Evolutionary conservation across 805 yeast species (phyloP).

Genomic region (Pichia kluyveri): DNA sequence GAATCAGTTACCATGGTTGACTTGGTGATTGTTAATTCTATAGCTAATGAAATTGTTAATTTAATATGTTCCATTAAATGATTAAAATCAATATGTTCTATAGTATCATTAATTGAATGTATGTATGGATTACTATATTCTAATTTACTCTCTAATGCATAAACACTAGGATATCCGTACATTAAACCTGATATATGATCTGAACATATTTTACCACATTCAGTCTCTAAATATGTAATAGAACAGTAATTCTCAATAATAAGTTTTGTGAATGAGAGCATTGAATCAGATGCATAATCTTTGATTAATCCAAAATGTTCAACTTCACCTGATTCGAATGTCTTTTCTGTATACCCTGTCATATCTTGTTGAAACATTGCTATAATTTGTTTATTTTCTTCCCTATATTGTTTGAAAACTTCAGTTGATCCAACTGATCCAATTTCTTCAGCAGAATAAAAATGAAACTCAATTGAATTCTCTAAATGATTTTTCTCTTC

Average conservation of each 20-base stretch:
- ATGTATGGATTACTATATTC: conserved; percentile 56
- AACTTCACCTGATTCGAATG: conserved; percentile 39
- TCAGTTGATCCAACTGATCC: conserved; percentile 83
- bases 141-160: conserved; percentile 72
- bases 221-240: conserved; percentile 64
- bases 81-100: conserved; percentile 67
- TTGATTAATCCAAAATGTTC: conserved; percentile 74
- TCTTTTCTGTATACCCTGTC: conserved; percentile 67
- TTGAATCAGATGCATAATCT: conserved; percentile 50
- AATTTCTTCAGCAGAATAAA: conserved; percentile 92
- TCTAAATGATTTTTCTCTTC: conserved; percentile 19
- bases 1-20: background rate
- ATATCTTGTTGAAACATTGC: conserved; percentile 93
- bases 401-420: conserved; percentile 49
- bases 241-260: conserved; percentile 53
- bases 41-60: conserved; percentile 61
- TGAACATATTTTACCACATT: conserved; percentile 89
- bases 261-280: conserved; percentile 53
- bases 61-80: conserved; percentile 79
- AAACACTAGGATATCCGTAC: conserved; percentile 77
- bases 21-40: conserved; percentile 45
- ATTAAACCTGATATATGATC: conserved; percentile 85
- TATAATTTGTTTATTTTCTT: conserved; percentile 42
- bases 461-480: conserved; percentile 85
- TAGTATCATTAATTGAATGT: conserved; percentile 71